Conservation (phyloP, 2,329 filamentous ascomycete genomes). For the Xylaria multiplex region DNA sequence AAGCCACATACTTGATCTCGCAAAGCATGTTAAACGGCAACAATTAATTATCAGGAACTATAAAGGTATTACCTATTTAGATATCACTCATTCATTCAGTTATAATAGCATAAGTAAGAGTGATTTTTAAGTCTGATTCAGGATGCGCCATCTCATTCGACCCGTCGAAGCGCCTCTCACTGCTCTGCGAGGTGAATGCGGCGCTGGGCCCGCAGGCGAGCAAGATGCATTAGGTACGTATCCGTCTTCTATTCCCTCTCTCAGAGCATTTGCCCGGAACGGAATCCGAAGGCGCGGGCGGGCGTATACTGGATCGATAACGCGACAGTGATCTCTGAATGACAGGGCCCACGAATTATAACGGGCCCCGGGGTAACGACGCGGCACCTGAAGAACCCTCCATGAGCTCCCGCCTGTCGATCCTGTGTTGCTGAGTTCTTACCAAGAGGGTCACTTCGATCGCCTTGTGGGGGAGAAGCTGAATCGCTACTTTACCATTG, state of each 20-base stretch:
- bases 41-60: not conserved
- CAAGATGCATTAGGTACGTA: conserved; percentile 41
- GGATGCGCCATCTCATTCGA: conserved; percentile 43
- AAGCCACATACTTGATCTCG: not conserved
- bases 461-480: conserved; percentile 52
- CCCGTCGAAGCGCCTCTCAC: conserved; percentile 44
- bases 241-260: conserved; percentile 31
- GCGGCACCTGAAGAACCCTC: conserved; percentile 67
- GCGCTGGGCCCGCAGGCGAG: conserved; percentile 38
- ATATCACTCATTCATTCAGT: not conserved
- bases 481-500: conserved; percentile 65
- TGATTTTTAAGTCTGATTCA: too few relatives aligned
- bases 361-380: conserved; percentile 70
- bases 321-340: conserved; percentile 66
- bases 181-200: conserved; percentile 45
- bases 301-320: conserved; percentile 66
- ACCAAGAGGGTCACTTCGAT: conserved; percentile 65
- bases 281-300: conserved; percentile 49
- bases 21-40: not conserved
- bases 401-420: conserved; percentile 69
- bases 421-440: conserved; percentile 69
- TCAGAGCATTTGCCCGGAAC: conserved; percentile 6
- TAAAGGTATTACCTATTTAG: not conserved
- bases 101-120: too few relatives aligned
- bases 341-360: conserved; percentile 62